Base-by-base conservation (phyloP, 192 early-diverging fungal genomes). In the Haplosporangium gracile region DNA sequence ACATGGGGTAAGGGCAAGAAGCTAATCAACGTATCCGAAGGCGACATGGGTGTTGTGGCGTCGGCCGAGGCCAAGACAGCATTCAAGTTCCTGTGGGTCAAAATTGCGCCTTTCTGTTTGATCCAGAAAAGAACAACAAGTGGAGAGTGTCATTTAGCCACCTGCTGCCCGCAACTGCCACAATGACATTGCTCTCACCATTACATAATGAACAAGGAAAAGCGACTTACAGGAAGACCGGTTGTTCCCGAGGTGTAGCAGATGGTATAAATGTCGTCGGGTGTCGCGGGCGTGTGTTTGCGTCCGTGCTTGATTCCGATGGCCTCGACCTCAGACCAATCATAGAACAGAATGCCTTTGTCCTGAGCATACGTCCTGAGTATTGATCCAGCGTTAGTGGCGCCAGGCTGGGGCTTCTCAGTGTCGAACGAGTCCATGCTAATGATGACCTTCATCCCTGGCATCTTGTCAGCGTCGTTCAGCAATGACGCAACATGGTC, bases 1-100 rank as follows among this genome's bases (percentile, higher is more conserved):
- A 98, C 93, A 85, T 99, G 98, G 13, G 97, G 95, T 45, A 99
- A 88, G 26, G 98, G 97, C 10, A 99, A 89, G 77, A 96, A 95
- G 24, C 91, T 94, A 74, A 96, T 77, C 15, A 86, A 11, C 40
- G 9, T 22, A 24, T 86, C 84, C 11, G 57, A 49, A 13, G 10
- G 16, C 38, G 1, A 5, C 68, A 80, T 47, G 60, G 78, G 84
- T n/a, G 60, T 81, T 10, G 70, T 57, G 10, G 57, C 45, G 18
- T 81, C 84, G 0, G 39, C 76, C 8, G 74, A 73, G 29, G 88
- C 77, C n/a, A 89, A 43, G 71, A 90, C 91, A 80, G 94, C 78
- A 22, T 92, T 83, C 39, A 93, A 86, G 84, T 96, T 97, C n/a
- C 89, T 78, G 77, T 98, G 96, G 79, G 93, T 90, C 51, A 97